Evolutionary conservation across 257 asterid genomes (phyloP).

Genomic region (Verbena officinalis): DNA sequence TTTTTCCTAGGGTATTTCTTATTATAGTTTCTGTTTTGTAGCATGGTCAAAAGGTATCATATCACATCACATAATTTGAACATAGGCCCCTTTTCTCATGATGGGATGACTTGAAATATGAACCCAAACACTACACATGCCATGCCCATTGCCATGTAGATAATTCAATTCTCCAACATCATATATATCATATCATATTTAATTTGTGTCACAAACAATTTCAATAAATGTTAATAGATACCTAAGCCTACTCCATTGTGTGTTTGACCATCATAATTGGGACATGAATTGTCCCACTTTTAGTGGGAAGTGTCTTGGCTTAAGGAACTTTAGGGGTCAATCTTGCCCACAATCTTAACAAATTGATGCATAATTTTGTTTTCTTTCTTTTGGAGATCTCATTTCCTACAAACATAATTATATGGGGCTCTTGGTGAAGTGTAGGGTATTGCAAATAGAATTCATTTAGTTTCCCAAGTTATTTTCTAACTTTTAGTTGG

Average conservation of each 20-base stretch:
- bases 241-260: slow-evolving; percentile 14
- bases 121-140: slow-evolving; percentile 47
- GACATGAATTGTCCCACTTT: slow-evolving; percentile 37
- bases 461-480: not conserved
- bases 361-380: slow-evolving; percentile 14
- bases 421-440: not conserved
- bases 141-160: slow-evolving; percentile 38
- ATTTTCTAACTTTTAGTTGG: too few relatives aligned
- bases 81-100: slow-evolving; percentile 35
- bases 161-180: slow-evolving; percentile 32
- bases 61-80: slow-evolving; percentile 27
- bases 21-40: slow-evolving; percentile 19
- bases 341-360: slow-evolving; percentile 14
- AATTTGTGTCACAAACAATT: slow-evolving; percentile 14
- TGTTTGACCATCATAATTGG: slow-evolving; percentile 32
- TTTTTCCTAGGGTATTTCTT: not conserved
- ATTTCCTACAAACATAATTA: not conserved
- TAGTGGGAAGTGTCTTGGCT: slow-evolving; percentile 31
- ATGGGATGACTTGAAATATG: slow-evolving; percentile 35
- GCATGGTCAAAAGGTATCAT: slow-evolving; percentile 37
- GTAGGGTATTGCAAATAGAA: not conserved
- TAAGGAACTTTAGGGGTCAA: slow-evolving; percentile 28
- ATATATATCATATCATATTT: slow-evolving; percentile 28
- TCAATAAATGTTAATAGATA: not conserved
- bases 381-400: slow-evolving; percentile 26